phyloP scores from a whole-genome alignment of 257 asterid species.

The Jacaranda mimosifolia region DNA sequence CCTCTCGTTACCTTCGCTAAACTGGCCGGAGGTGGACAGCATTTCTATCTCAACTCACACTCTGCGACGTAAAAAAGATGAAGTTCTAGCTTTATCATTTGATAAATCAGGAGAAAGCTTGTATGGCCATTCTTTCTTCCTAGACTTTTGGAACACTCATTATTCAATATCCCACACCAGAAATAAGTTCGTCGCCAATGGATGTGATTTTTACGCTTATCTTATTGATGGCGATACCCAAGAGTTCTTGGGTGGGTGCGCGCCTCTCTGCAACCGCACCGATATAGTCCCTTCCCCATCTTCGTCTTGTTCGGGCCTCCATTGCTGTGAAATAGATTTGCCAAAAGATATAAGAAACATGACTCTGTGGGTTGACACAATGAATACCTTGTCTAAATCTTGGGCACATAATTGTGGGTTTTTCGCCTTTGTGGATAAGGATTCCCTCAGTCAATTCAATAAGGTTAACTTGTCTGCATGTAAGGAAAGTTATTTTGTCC shows the following conservation, averaged over 20 bases:
- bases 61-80: not conserved
- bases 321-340: slow-evolving; percentile 35
- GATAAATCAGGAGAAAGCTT: slow-evolving; percentile 26
- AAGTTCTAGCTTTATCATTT: not conserved
- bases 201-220: slow-evolving; percentile 44
- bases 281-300: slow-evolving; percentile 5
- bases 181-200: slow-evolving; percentile 39
- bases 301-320: slow-evolving; percentile 36
- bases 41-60: slow-evolving; percentile 37
- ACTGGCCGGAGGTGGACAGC: not conserved
- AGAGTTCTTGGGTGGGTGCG: slow-evolving; percentile 30
- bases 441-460: not conserved
- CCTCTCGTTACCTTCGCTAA: not conserved
- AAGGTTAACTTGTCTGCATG: slow-evolving; percentile 3
- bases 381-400: slow-evolving; percentile 7
- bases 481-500: not conserved
- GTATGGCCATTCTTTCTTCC: not conserved
- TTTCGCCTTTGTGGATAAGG: slow-evolving; percentile 27
- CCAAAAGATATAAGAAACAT: not conserved
- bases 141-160: not conserved
- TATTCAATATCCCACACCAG: slow-evolving; percentile 19
- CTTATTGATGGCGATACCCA: slow-evolving; percentile 12
- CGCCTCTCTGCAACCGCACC: slow-evolving; percentile 32
- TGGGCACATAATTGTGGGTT: slow-evolving; percentile 39
- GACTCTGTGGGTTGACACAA: not conserved